Evolutionary conservation across 345 rosid species (phyloP).

Genomic region (Trapa bicornis): DNA sequence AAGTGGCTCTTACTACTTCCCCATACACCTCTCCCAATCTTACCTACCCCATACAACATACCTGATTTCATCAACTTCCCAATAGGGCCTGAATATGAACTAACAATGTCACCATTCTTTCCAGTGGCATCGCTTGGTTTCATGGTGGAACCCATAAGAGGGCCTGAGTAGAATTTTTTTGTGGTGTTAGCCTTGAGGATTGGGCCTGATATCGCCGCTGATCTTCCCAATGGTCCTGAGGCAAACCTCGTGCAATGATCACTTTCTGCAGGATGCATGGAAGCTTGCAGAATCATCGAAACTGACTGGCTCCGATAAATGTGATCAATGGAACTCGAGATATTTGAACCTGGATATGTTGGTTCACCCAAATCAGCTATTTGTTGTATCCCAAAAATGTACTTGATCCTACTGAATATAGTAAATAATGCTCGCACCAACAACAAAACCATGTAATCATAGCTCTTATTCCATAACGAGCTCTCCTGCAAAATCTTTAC

Average conservation of each 20-base stretch:
- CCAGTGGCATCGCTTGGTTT: constrained; percentile 37
- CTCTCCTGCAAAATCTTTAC: constrained; percentile 58
- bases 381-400: constrained; percentile 52
- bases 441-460: constrained; percentile 59
- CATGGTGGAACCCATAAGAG: constrained; percentile 41
- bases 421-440: constrained; percentile 75
- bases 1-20: constrained; percentile 28
- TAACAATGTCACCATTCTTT: constrained; percentile 27
- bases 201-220: constrained; percentile 34
- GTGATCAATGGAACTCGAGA: constrained; percentile 30
- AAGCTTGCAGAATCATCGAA: constrained; percentile 46
- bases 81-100: constrained; percentile 63
- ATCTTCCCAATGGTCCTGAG: constrained; percentile 67
- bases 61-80: constrained; percentile 51
- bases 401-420: constrained; percentile 43
- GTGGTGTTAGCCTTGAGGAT: constrained; percentile 27
- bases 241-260: constrained; percentile 44
- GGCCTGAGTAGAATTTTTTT: constrained; percentile 66
- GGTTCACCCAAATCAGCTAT: constrained; percentile 18
- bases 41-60: constrained; percentile 31
- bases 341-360: constrained; percentile 21
- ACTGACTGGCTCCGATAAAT: constrained; percentile 60
- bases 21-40: constrained; percentile 45
- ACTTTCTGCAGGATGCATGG: constrained; percentile 40
- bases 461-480: constrained; percentile 82